These are phyloP conservation scores for Thalassiosira profunda DNA, from an alignment of 108 stramenopile genomes.

Conservation along the genomic window DNA sequence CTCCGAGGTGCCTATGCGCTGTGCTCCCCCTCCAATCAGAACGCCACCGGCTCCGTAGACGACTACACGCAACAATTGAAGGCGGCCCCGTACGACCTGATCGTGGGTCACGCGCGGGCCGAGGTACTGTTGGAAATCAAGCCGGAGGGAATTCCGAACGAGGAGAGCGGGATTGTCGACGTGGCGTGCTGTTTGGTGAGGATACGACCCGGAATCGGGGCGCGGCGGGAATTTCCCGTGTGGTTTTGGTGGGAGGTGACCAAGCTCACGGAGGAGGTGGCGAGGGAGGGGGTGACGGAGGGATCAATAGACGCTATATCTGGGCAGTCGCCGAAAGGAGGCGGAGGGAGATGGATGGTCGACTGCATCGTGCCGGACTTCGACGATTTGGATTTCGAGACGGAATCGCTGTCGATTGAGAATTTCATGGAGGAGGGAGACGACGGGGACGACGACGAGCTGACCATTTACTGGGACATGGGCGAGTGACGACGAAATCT, in stretches of 20 bases:
- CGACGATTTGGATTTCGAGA: constrained; percentile 51
- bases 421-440: constrained; percentile 19
- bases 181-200: constrained; percentile 29
- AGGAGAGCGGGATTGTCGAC: constrained; percentile 15
- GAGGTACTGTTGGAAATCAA: constrained; percentile 44
- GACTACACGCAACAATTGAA: constrained; percentile 17
- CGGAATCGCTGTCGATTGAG: constrained; percentile 27
- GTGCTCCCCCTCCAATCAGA: constrained; percentile 29
- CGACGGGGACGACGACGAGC: constrained; percentile 30
- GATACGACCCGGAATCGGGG: constrained; percentile 19
- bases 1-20: constrained; percentile 16
- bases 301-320: too few species aligned
- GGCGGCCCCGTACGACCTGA: constrained; percentile 30
- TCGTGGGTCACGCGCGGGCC: constrained; percentile 35
- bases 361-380: constrained; percentile 49
- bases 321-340: too few species aligned
- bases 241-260: constrained; percentile 57
- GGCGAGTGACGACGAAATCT: too few species aligned
- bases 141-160: not conserved
- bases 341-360: constrained; percentile 28
- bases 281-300: constrained; percentile 8
- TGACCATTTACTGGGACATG: constrained; percentile 34
- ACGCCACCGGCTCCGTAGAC: constrained; percentile 21
- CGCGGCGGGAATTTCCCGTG: constrained; percentile 16
- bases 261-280: not conserved